Evolutionary conservation across 768 basidiomycete species (phyloP).

Genomic region (Lyophyllum decastes): DNA sequence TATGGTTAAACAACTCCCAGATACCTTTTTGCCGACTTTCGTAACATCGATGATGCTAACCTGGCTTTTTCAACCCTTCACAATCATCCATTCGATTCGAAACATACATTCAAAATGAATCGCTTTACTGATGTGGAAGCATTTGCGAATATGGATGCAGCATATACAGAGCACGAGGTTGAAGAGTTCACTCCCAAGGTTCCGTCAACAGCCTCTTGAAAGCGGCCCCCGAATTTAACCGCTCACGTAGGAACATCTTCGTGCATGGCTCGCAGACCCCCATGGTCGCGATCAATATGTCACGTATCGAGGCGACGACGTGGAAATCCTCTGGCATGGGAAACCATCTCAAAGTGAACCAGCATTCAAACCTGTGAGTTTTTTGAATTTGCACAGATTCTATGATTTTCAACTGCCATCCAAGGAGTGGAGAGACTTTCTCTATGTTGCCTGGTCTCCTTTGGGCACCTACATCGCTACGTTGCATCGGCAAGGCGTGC

Average conservation of each 20-base stretch:
- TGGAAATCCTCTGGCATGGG: conserved; percentile 90
- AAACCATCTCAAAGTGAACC: conserved; percentile 85
- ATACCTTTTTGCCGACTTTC: conserved; percentile 82
- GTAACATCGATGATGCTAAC: conserved; percentile 67
- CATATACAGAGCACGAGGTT: conserved; percentile 70
- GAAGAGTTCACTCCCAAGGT: conserved; percentile 81
- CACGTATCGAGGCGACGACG: conserved; percentile 90
- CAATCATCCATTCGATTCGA: conserved; percentile 83
- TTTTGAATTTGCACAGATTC: neutral
- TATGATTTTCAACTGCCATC: conserved; percentile 15
- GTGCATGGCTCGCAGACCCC: conserved; percentile 91
- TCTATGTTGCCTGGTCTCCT: conserved; percentile 97
- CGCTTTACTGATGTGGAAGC: conserved; percentile 89
- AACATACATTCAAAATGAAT: conserved; percentile 83
- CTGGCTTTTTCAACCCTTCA: conserved; percentile 69
- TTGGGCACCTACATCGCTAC: conserved; percentile 94
- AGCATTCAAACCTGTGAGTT: conserved; percentile 74
- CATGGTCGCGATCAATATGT: conserved; percentile 96
- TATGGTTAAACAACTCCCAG: conserved; percentile 37
- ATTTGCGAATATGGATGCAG: conserved; percentile 75
- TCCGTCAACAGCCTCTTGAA: conserved; percentile 11
- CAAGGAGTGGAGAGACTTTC: conserved; percentile 91
- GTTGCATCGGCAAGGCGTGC: conserved; percentile 92
- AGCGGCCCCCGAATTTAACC: neutral
- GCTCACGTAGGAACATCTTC: conserved; percentile 79